A percentile compares a stretch with the other conserved stretches of the same genome.
phyloP scores from a whole-genome alignment of 768 basidiomycete species.

The Cyclocybe aegerita region DNA sequence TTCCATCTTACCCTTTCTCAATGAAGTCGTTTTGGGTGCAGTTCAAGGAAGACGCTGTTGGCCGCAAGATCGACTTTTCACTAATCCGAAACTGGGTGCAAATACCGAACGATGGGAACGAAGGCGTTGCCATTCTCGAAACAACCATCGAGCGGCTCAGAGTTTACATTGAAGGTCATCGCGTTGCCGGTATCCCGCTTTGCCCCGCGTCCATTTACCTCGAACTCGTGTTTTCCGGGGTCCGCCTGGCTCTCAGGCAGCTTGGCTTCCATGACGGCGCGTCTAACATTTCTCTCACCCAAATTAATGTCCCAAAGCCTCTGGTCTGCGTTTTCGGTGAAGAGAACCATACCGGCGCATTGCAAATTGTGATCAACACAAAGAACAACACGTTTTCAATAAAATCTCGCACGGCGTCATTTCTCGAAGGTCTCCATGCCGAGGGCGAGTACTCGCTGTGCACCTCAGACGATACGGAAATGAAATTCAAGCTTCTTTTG shows the following conservation, averaged over 20 bases:
- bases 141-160: constrained; percentile 47
- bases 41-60: constrained; percentile 28
- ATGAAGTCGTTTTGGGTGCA: constrained; percentile 56
- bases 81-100: constrained; percentile 34
- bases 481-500: constrained; percentile 37
- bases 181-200: constrained; percentile 51
- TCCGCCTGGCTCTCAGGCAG: constrained; percentile 34
- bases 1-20: constrained; percentile 67
- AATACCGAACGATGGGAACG: constrained; percentile 35
- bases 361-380: constrained; percentile 39
- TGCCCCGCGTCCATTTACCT: constrained; percentile 70
- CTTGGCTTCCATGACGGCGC: constrained; percentile 15
- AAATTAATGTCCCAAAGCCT: constrained; percentile 51
- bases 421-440: no score
- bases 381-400: constrained; percentile 46
- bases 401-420: constrained; percentile 28
- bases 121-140: constrained; percentile 46
- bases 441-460: no score
- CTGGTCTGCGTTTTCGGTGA: constrained; percentile 40
- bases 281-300: constrained; percentile 37
- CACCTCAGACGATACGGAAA: constrained; percentile 20
- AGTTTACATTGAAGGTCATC: constrained; percentile 52
- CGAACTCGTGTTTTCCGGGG: constrained; percentile 51
- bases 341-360: constrained; percentile 22
- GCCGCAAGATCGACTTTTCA: constrained; percentile 2